A percentile compares a stretch with the other conserved stretches of the same genome.
Evolutionary conservation across 306 rosid genomes (phyloP).

Genomic region (Trifolium fragiferum): DNA sequence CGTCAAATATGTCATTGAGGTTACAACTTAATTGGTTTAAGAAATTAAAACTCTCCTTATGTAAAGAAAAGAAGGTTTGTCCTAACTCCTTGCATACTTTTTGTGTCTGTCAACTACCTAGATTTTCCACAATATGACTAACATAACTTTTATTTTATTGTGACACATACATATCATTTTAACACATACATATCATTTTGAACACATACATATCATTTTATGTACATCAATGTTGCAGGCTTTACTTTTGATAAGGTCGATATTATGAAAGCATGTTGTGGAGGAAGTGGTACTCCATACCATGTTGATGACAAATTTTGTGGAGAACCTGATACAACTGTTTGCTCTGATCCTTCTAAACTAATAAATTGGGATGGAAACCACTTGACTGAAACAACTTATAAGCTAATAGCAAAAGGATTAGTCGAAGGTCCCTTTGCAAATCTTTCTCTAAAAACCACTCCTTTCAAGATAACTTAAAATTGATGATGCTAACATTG

Average conservation of each 20-base stretch:
- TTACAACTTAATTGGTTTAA: background rate
- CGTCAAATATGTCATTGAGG: background rate
- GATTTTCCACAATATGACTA: too few species aligned
- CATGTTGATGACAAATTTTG: background rate
- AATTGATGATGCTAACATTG: background rate
- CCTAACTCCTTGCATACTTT: background rate
- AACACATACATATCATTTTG: background rate
- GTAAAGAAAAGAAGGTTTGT: background rate
- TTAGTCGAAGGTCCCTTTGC: background rate
- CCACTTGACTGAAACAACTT: background rate
- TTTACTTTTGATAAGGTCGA: slow-evolving; percentile 20
- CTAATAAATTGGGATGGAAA: background rate
- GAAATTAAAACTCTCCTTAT: background rate
- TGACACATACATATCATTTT: background rate
- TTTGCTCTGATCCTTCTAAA: background rate
- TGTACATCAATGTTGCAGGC: slow-evolving; percentile 34
- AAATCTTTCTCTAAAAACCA: background rate
- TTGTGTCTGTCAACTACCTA: background rate
- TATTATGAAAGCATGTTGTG: slow-evolving; percentile 31
- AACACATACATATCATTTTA: background rate
- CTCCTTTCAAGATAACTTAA: background rate
- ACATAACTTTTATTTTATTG: background rate
- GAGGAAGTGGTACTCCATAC: background rate
- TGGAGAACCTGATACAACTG: background rate
- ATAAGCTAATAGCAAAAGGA: background rate